A percentile compares a stretch with the other conserved stretches of the same genome.
Evolutionary conservation across 2,329 filamentous ascomycete species (phyloP).

Genomic region (Hypocreales sp.): DNA sequence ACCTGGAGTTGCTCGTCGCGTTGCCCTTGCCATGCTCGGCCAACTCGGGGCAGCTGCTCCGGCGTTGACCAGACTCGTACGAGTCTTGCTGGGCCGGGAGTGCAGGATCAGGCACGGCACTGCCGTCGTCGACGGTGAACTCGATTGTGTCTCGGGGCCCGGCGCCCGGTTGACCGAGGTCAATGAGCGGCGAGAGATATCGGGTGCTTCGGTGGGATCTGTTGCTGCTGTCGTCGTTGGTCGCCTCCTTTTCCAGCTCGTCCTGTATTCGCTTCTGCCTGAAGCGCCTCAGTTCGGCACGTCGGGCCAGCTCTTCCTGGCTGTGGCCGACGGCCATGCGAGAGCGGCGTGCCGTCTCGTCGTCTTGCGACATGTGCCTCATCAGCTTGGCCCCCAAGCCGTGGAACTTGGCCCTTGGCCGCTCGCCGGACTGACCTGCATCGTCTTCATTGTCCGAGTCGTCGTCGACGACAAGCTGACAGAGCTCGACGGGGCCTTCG

Average conservation of each 20-base stretch:
- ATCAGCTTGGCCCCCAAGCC: constrained; percentile 28
- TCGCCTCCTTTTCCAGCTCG: constrained; percentile 33
- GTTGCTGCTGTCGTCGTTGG: constrained; percentile 16
- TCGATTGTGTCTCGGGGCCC: constrained; percentile 35
- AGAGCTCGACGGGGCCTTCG: constrained; percentile 11
- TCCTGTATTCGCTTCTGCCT: constrained; percentile 42
- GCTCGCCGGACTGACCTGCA: constrained; percentile 8
- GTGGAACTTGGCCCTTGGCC: constrained; percentile 24
- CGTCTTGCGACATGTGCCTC: constrained; percentile 29
- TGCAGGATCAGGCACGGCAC: not conserved
- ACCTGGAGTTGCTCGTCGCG: not conserved
- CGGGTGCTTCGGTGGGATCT: constrained; percentile 11
- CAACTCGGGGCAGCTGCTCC: constrained; percentile 1
- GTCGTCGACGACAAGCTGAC: constrained; percentile 18
- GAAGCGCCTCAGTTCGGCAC: constrained; percentile 39
- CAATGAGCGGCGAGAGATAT: constrained; percentile 11
- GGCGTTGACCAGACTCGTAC: not conserved
- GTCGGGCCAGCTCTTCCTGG: constrained; percentile 35
- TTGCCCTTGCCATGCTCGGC: not conserved
- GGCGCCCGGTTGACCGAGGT: constrained; percentile 14
- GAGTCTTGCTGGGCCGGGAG: not conserved
- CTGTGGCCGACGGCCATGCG: constrained; percentile 27
- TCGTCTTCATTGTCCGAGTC: constrained; percentile 26
- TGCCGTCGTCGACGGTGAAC: constrained; percentile 15
- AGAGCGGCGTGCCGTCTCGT: constrained; percentile 21